Conservation (phyloP, 805 yeast species). For the Grigorovia yakushimaensis region DNA sequence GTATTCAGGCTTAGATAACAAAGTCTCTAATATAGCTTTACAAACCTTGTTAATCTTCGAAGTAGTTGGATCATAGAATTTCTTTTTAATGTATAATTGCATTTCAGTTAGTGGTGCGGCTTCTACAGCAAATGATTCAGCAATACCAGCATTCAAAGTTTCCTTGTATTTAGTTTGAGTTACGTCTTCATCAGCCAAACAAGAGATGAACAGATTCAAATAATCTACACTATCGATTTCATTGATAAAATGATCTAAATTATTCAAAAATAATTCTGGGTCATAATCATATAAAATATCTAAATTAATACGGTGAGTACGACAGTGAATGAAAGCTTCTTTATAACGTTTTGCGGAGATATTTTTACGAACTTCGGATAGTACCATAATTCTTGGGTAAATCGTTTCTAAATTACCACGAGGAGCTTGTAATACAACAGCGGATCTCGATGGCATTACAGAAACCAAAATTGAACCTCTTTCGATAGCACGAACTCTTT, state of each 20-base stretch:
- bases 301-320: constrained; percentile 84
- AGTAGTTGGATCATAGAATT: constrained; percentile 30
- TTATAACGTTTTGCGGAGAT: constrained; percentile 50
- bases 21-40: constrained; percentile 50
- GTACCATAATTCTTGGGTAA: constrained; percentile 84
- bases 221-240: constrained; percentile 67
- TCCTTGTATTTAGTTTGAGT: constrained; percentile 72
- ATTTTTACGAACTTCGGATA: constrained; percentile 66
- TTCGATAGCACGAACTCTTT: constrained; percentile 80
- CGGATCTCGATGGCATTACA: constrained; percentile 69
- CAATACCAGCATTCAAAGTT: constrained; percentile 35
- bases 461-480: constrained; percentile 82
- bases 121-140: constrained; percentile 21
- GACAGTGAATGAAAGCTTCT: constrained; percentile 74
- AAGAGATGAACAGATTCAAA: constrained; percentile 78
- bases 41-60: constrained; percentile 73
- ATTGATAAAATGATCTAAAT: constrained; percentile 55
- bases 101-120: constrained; percentile 29
- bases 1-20: constrained; percentile 40
- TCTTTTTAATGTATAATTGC: constrained; percentile 35
- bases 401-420: constrained; percentile 94
- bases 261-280: constrained; percentile 55
- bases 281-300: constrained; percentile 84
- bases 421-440: constrained; percentile 85
- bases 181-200: constrained; percentile 80